These are phyloP conservation scores for Solanum ahanhuiri DNA, from an alignment of 257 asterid genomes.

Conservation along the genomic window DNA sequence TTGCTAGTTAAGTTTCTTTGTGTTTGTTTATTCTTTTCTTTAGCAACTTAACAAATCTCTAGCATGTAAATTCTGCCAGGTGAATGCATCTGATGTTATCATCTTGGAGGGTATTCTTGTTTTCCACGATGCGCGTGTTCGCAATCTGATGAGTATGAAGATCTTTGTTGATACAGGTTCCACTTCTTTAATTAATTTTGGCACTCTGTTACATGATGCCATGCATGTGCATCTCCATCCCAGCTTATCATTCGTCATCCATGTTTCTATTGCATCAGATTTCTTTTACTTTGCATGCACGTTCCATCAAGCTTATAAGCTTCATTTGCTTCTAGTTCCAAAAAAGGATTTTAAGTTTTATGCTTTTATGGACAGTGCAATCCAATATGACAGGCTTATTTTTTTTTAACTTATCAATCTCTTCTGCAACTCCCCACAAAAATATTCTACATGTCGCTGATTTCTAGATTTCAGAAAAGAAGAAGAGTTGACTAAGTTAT, in stretches of 20 bases:
- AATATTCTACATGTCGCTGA: not conserved
- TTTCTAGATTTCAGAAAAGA: not conserved
- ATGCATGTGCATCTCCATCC: not conserved
- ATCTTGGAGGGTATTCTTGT: constrained; percentile 96
- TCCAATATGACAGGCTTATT: not conserved
- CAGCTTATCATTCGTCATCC: not conserved
- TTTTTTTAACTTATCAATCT: not conserved
- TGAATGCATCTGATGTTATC: constrained; percentile 95
- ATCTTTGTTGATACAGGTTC: constrained; percentile 94
- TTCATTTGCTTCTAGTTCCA: not conserved
- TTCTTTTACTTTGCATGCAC: not conserved
- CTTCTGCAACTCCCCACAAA: not conserved
- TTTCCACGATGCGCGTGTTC: constrained; percentile 88
- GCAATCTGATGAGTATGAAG: constrained; percentile 96
- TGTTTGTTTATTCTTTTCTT: not conserved
- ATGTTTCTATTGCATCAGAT: not conserved
- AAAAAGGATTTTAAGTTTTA: not conserved
- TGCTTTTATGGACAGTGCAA: not conserved
- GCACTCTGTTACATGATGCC: not conserved
- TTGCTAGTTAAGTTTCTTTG: not conserved
- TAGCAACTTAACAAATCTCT: not conserved
- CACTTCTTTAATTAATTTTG: constrained; percentile 10
- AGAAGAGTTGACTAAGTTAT: not conserved
- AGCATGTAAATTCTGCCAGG: constrained; percentile 30
- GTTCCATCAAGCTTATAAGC: not conserved